Evolutionary conservation across 352 stramenopile species (phyloP), one percentile per base, ranked within the genome.

Genomic region (Phytophthora tentaculata): DNA sequence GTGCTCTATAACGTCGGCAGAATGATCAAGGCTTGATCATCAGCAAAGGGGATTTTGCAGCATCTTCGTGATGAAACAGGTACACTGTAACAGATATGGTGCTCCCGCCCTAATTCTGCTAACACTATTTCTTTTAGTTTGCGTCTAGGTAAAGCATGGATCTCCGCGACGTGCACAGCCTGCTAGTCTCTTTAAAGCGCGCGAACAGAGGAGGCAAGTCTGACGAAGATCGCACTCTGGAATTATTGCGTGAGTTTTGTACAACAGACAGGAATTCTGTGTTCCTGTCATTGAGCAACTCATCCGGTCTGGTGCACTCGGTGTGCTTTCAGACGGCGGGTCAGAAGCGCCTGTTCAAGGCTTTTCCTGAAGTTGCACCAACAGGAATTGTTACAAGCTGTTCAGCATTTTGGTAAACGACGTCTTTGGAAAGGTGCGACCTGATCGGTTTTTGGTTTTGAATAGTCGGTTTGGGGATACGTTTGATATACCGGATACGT

Each of bases 361-460:
- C 65, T 2, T 73, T 73, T 22, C 52, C 45, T 55, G 57, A 68
- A 32, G 65, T 68, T 5, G 49, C 60, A 70, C 47, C 3, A 70
- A 65, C 58, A 55, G 32, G 44, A 64, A 67, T 20, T 47, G 54
- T 9, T 68, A 68, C 57, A 73, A 73, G 58, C 22, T 68, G 9
- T 64, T 73, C 19, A 60, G 58, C 17, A 55, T 64, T 37, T 45
- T 56, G 1, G 58, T 67, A 2, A 19, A 64, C n/a, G 65, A 64
- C 14, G 53, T 66, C 3, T 58, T 62, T 32, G 50, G 64, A 5
- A 62, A 55, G 52, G 62, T 64, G n/a, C n/a, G n/a, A n/a, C n/a
- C n/a, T 32, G 9, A 8, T 9, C 28, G 5, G 9, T 32, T 32
- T 32, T 32, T 32, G 28, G 28, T 0, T 32, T 32, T 32, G 28